A percentile compares a stretch with the other conserved stretches of the same genome.
Evolutionary conservation across 345 rosid genomes (phyloP).

Genomic region (Garcia nutans): DNA sequence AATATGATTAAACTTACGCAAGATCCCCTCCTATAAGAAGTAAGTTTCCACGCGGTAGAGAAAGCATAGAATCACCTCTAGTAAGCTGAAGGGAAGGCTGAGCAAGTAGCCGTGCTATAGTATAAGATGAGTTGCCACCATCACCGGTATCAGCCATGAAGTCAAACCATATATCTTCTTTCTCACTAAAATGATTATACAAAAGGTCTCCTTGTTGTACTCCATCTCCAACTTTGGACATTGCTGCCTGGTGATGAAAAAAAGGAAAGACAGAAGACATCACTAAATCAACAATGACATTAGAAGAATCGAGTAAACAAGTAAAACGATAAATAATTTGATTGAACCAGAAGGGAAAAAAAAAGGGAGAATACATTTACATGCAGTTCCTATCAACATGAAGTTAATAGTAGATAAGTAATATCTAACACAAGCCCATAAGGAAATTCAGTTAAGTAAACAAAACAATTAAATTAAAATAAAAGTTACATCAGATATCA

Average conservation of each 20-base stretch:
- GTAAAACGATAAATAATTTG: neutral
- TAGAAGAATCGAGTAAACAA: neutral
- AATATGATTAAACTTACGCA: slow-evolving; percentile 67
- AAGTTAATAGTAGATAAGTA: neutral
- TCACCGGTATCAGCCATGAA: slow-evolving; percentile 99
- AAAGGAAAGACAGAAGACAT: neutral
- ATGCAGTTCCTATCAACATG: neutral
- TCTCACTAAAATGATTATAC: slow-evolving; percentile 74
- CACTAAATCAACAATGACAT: neutral
- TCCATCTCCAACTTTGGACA: slow-evolving; percentile 60
- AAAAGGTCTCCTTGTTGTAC: slow-evolving; percentile 53
- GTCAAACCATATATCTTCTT: slow-evolving; percentile 89
- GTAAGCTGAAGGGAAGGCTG: slow-evolving; percentile 58
- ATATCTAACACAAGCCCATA: neutral
- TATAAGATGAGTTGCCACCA: slow-evolving; percentile 94
- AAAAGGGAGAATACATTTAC: too few species aligned
- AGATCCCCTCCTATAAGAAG: slow-evolving; percentile 99
- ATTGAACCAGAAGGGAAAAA: neutral
- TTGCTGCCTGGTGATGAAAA: slow-evolving; percentile 69
- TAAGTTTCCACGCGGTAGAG: slow-evolving; percentile 66
- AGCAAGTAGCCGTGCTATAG: slow-evolving; percentile 87
- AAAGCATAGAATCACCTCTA: slow-evolving; percentile 40
- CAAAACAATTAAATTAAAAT: neutral
- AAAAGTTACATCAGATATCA: neutral
- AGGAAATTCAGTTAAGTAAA: neutral